These are phyloP conservation scores for Spergularia marina DNA, from an alignment of 148 eudicot genomes.

Conservation along the genomic window DNA sequence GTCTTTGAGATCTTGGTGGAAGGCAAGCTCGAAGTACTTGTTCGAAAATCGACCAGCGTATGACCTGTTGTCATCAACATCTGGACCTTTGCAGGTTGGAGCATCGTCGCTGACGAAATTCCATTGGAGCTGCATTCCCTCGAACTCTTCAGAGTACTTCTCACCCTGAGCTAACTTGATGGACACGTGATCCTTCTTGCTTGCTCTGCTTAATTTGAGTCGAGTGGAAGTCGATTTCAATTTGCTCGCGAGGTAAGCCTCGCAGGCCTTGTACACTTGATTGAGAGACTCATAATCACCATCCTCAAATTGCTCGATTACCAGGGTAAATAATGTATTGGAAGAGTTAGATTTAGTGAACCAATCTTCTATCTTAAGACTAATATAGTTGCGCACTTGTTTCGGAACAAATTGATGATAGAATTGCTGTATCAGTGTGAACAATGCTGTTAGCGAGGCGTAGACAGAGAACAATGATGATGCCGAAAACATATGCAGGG, in stretches of 20 bases:
- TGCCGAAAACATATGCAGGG: slow-evolving; percentile 25
- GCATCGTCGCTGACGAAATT: slow-evolving; percentile 11
- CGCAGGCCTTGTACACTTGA: slow-evolving; percentile 29
- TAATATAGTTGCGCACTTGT: slow-evolving; percentile 22
- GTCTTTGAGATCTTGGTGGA: slow-evolving; percentile 27
- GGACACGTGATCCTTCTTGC: slow-evolving; percentile 14
- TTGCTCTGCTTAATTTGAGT: slow-evolving; percentile 25
- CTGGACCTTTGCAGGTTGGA: neutral
- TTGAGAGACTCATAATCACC: slow-evolving; percentile 19
- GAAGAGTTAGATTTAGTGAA: slow-evolving; percentile 12
- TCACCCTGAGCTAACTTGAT: slow-evolving; percentile 33
- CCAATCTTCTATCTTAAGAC: slow-evolving; percentile 17
- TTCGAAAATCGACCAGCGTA: neutral
- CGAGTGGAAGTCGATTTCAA: slow-evolving; percentile 20
- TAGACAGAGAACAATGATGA: slow-evolving; percentile 29
- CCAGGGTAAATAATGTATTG: slow-evolving; percentile 19
- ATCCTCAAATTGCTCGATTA: slow-evolving; percentile 30
- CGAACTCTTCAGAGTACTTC: slow-evolving; percentile 21
- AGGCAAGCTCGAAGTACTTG: slow-evolving; percentile 24
- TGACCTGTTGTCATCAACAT: slow-evolving; percentile 11
- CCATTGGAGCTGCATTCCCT: slow-evolving; percentile 24
- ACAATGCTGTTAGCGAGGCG: slow-evolving; percentile 30
- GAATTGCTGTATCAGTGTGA: slow-evolving; percentile 31
- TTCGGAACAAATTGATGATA: slow-evolving; percentile 27
- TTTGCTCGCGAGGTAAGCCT: slow-evolving; percentile 28